Percentiles rank a stretch among this genome's conserved stretches.
Evolutionary conservation across 257 asterid species (phyloP).

Genomic region (Voacanga thouarsii): DNA sequence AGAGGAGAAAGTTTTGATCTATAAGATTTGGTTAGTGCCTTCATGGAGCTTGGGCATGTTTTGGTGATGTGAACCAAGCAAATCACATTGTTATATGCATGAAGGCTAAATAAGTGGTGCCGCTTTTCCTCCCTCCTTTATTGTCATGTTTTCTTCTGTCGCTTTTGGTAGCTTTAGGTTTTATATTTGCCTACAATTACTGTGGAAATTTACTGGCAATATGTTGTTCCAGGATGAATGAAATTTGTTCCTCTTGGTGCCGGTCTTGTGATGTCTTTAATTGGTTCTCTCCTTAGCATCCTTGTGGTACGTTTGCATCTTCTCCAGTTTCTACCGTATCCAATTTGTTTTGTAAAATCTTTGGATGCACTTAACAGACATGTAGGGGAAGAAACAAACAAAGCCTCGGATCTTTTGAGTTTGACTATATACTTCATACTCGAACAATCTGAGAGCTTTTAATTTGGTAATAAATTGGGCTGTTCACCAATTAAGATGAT

Average conservation of each 20-base stretch:
- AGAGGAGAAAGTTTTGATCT: neutral
- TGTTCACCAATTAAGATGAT: neutral
- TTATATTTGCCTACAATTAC: neutral
- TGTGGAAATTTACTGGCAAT: neutral
- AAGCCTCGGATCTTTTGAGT: no score
- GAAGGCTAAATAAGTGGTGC: neutral
- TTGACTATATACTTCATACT: no score
- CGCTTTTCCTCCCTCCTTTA: neutral
- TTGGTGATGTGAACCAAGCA: neutral
- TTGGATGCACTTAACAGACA: no score
- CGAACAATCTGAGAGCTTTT: no score
- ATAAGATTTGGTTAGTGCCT: neutral
- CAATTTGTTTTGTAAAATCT: neutral
- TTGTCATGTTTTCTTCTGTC: neutral
- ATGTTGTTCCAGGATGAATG: neutral
- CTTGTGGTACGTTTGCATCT: conserved; percentile 56
- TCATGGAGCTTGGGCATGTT: neutral
- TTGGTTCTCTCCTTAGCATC: conserved; percentile 75
- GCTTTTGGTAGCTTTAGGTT: neutral
- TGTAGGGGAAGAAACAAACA: no score
- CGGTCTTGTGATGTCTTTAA: conserved; percentile 86
- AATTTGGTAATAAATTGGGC: neutral
- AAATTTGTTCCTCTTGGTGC: conserved; percentile 21
- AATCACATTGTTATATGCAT: neutral
- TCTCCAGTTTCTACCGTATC: neutral